Percentiles rank a stretch among this genome's conserved stretches.
Conservation (phyloP, 495 filamentous ascomycete genomes). For the Aspergillus funiculosus region DNA sequence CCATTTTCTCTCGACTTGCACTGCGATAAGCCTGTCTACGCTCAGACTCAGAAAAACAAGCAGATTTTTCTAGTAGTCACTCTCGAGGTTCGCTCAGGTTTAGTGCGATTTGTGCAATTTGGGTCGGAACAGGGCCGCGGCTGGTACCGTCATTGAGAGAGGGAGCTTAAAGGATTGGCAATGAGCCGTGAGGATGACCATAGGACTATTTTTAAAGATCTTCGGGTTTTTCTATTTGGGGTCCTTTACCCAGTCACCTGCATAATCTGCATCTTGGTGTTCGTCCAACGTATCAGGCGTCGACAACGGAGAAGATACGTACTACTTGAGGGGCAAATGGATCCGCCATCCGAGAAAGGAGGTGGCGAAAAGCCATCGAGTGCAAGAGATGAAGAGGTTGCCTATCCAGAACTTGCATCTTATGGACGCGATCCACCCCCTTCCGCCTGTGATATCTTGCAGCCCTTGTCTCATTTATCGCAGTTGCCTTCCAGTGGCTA, state of each 20-base stretch:
- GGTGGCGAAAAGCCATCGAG: constrained; percentile 18
- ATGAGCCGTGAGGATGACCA: constrained; percentile 19
- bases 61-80: neutral
- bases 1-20: neutral
- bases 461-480: constrained; percentile 31
- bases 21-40: neutral
- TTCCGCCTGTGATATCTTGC: constrained; percentile 36
- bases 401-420: constrained; percentile 2
- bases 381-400: constrained; percentile 10
- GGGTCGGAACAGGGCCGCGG: neutral
- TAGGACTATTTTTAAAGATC: constrained; percentile 11
- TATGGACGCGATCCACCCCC: constrained; percentile 11
- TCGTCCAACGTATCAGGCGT: constrained; percentile 20
- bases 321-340: constrained; percentile 19
- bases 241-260: constrained; percentile 16
- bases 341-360: constrained; percentile 19
- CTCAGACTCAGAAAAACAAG: neutral
- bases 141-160: constrained; percentile 2
- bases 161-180: constrained; percentile 4
- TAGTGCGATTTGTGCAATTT: neutral
- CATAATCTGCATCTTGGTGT: constrained; percentile 18
- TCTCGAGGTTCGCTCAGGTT: neutral
- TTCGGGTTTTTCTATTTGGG: constrained; percentile 13
- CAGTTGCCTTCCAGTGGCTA: constrained; percentile 28
- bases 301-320: constrained; percentile 11